A percentile compares a stretch with the other conserved stretches of the same genome.
Conservation (phyloP, 345 rosid species). For the Gynandropsis gynandra region DNA sequence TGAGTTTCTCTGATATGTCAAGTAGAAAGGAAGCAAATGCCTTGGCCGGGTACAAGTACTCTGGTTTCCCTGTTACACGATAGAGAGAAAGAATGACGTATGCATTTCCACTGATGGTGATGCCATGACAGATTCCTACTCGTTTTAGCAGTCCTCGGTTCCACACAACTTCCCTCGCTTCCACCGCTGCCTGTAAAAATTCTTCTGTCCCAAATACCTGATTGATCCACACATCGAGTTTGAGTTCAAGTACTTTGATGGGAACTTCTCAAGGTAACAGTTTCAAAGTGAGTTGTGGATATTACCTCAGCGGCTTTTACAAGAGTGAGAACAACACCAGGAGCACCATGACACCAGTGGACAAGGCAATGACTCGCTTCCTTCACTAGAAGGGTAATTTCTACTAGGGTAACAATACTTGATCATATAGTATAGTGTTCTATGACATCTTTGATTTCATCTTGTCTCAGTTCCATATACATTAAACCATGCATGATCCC, state of each 20-base stretch:
- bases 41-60: constrained; percentile 48
- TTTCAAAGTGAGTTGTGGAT: neutral
- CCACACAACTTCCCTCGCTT: constrained; percentile 60
- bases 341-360: constrained; percentile 81
- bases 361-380: constrained; percentile 40
- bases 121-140: constrained; percentile 69
- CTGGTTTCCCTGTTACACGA: constrained; percentile 36
- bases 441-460: constrained; percentile 51
- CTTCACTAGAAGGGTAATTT: constrained; percentile 52
- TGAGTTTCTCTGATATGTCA: constrained; percentile 42
- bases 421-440: constrained; percentile 47
- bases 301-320: constrained; percentile 62
- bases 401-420: constrained; percentile 43
- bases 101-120: constrained; percentile 57
- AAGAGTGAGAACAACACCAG: constrained; percentile 60
- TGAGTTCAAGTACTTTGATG: too few relatives aligned
- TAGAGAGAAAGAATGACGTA: constrained; percentile 53
- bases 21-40: constrained; percentile 57
- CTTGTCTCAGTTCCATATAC: constrained; percentile 48
- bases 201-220: constrained; percentile 44
- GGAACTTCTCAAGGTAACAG: too few relatives aligned
- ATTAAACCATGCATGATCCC: constrained; percentile 60
- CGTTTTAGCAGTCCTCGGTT: constrained; percentile 57
- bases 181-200: constrained; percentile 49
- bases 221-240: neutral